A percentile compares a stretch with the other conserved stretches of the same genome.
These are phyloP conservation scores for Amborella trichopoda DNA, from an alignment of 164 flowering plant species.

Conservation along the genomic window DNA sequence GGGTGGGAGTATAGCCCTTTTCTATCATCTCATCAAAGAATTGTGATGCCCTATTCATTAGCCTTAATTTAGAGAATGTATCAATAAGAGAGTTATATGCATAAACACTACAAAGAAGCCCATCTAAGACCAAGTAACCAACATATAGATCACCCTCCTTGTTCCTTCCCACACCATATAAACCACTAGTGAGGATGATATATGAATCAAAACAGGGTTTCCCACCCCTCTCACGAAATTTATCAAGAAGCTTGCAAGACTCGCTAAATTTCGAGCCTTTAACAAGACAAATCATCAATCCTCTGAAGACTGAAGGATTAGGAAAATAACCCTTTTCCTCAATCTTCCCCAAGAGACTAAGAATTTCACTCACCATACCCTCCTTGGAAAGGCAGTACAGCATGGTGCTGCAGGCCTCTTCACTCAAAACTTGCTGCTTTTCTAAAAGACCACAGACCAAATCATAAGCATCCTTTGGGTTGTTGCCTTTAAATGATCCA, in stretches of 20 bases:
- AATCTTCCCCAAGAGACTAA: constrained; percentile 29
- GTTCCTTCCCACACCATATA: constrained; percentile 27
- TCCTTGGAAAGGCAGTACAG: constrained; percentile 47
- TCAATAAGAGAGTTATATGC: constrained; percentile 74
- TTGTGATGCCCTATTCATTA: constrained; percentile 47
- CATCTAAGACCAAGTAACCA: constrained; percentile 32
- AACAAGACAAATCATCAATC: constrained; percentile 40
- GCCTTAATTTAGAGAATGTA: constrained; percentile 47
- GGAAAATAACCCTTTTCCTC: constrained; percentile 45
- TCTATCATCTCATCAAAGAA: constrained; percentile 37
- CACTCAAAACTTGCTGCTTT: constrained; percentile 23
- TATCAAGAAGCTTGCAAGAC: constrained; percentile 38
- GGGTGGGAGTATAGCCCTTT: constrained; percentile 49
- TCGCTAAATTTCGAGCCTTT: constrained; percentile 45
- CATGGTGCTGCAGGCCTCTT: constrained; percentile 40
- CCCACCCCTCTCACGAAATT: constrained; percentile 29
- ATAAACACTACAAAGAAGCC: constrained; percentile 38
- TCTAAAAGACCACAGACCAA: constrained; percentile 30
- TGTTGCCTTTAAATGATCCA: constrained; percentile 52
- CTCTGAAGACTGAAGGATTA: constrained; percentile 20
- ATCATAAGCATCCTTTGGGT: constrained; percentile 40
- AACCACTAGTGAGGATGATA: constrained; percentile 35
- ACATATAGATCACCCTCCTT: constrained; percentile 37
- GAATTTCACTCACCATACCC: constrained; percentile 48
- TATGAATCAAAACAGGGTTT: constrained; percentile 42